phyloP scores from a whole-genome alignment of 495 filamentous ascomycete species.

The Melanomma pulvis-pyrius region DNA sequence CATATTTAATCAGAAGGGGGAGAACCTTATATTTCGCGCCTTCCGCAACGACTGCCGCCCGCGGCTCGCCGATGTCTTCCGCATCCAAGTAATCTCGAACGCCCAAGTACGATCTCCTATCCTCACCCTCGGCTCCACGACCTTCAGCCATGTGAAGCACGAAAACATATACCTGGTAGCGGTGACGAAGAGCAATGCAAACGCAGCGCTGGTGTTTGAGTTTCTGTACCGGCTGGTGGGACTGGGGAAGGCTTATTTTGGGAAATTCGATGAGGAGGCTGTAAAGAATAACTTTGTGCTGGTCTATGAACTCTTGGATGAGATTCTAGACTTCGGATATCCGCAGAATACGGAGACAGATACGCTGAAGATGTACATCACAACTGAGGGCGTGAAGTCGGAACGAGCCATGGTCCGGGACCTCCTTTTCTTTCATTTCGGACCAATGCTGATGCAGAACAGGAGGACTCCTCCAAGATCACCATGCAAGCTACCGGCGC shows the following conservation, averaged over 20 bases:
- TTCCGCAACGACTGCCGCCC: slow-evolving; percentile 98
- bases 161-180: slow-evolving; percentile 99
- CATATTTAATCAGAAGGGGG: slow-evolving; percentile 99
- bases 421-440: neutral
- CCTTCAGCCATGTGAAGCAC: slow-evolving; percentile 98
- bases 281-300: slow-evolving; percentile 99
- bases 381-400: slow-evolving; percentile 97
- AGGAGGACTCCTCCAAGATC: slow-evolving; percentile 90
- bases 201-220: slow-evolving; percentile 97
- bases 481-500: slow-evolving; percentile 99
- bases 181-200: slow-evolving; percentile 99
- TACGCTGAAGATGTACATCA: slow-evolving; percentile 99
- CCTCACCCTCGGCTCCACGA: slow-evolving; percentile 94
- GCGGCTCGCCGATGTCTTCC: slow-evolving; percentile 96
- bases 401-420: slow-evolving; percentile 69
- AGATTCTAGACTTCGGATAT: slow-evolving; percentile 99
- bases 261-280: slow-evolving; percentile 98
- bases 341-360: slow-evolving; percentile 99
- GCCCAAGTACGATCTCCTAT: slow-evolving; percentile 97
- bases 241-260: slow-evolving; percentile 94
- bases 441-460: slow-evolving; percentile 13
- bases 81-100: slow-evolving; percentile 99
- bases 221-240: slow-evolving; percentile 91
- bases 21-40: slow-evolving; percentile 98
- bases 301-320: slow-evolving; percentile 97